Percentiles rank a stretch among this genome's conserved stretches.
These are phyloP conservation scores for Cinchona pubescens DNA, from an alignment of 257 asterid genomes.

Conservation along the genomic window DNA sequence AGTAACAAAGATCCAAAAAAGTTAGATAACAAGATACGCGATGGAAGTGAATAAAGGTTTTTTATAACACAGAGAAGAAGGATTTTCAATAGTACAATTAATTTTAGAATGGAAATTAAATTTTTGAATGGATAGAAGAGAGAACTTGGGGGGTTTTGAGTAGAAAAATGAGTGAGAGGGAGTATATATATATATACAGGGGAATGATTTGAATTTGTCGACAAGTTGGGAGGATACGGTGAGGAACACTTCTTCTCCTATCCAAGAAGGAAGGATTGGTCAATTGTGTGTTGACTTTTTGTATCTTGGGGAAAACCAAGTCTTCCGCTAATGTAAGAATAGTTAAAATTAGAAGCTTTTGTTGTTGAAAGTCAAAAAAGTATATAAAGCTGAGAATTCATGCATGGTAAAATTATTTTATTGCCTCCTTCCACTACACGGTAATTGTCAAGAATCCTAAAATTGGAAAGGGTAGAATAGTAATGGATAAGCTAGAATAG, in stretches of 20 bases:
- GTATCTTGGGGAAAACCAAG: not conserved
- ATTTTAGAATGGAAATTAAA: too few relatives aligned
- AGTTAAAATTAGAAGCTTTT: not conserved
- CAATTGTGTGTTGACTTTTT: not conserved
- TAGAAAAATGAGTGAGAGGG: not conserved
- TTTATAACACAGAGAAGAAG: too few relatives aligned
- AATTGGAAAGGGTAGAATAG: too few relatives aligned
- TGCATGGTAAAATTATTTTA: not conserved
- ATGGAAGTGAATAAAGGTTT: too few relatives aligned
- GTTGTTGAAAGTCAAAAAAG: not conserved
- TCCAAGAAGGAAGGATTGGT: not conserved
- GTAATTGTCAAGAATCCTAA: too few relatives aligned
- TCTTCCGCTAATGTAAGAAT: not conserved
- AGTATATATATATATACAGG: constrained; percentile 5
- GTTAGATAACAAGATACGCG: too few relatives aligned
- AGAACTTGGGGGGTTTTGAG: not conserved
- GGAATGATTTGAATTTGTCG: not conserved
- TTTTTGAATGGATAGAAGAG: not conserved
- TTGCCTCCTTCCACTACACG: too few relatives aligned
- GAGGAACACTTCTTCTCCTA: not conserved
- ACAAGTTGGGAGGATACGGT: not conserved
- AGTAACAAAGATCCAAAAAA: too few relatives aligned
- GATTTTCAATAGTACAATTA: not conserved
- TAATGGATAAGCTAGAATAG: too few relatives aligned
- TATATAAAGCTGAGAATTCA: not conserved